Evolutionary conservation across 2,329 filamentous ascomycete genomes (phyloP), one percentile per base, ranked within the genome.

Genomic region (Cercospora beticola): DNA sequence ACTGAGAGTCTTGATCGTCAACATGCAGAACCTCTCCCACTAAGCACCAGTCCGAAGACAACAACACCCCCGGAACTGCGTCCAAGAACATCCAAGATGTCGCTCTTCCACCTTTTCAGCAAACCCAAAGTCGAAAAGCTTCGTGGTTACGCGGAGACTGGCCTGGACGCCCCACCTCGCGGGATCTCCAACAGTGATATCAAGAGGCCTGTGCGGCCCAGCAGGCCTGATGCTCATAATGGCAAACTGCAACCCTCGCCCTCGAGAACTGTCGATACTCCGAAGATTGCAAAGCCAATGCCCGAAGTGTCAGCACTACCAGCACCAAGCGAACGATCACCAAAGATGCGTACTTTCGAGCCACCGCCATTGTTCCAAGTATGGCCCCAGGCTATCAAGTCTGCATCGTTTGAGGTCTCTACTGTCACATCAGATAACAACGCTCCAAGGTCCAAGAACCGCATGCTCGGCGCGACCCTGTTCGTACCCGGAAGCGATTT

Each of bases 331-430:
- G 70, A 68, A 43, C 58, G 62, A 26, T 14, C 33, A 10, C 30
- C 18, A 6, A 68, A 46, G 52, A 52, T 60, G 23, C 67, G 66
- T 49, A 30, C 74, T 60, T 84, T 82, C 78, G 78, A 82, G 5
- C 79, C 82, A 7, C 92, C 92, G 6, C 92, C 93, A 1, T 82
- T 97, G 12, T 96, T 94, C 78, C 91, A 97, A 78, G 93, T 92
- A 12, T 97, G 93, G 77, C 90, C 92, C 0, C 93, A 97, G 79
- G 89, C 92, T 2, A 86, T 92, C 72, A 93, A 91, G 75, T 88
- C 95, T 78, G 89, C 88, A 10, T 88, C 86, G 16, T 83, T 97
- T 3, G 86, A 89, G 28, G 86, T 90, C 16, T 90, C 90, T 43
- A 87, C 86, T 1, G 80, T 90, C 10, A 87, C 90, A 1, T 86